These are phyloP conservation scores for Parastagonospora nodorum DNA, from an alignment of 2,329 filamentous ascomycete genomes.

Conservation along the genomic window DNA sequence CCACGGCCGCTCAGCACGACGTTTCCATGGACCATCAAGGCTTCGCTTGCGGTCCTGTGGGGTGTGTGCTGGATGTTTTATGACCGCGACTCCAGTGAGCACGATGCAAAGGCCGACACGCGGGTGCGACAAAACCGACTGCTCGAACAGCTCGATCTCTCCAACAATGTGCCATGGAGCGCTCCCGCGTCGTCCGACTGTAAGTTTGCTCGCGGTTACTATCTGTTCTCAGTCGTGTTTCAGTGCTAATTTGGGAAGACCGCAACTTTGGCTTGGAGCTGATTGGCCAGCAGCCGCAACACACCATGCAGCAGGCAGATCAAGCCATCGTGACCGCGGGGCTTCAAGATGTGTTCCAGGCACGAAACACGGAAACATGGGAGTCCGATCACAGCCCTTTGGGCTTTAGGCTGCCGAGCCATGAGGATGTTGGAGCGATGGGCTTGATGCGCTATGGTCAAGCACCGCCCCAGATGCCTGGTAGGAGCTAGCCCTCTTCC, in stretches of 20 bases:
- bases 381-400: conserved; percentile 27
- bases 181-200: conserved; percentile 39
- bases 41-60: conserved; percentile 51
- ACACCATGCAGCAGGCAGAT: conserved; percentile 30
- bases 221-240: conserved; percentile 21
- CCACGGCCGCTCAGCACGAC: conserved; percentile 45
- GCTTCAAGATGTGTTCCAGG: conserved; percentile 30
- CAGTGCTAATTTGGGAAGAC: conserved; percentile 40
- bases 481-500: conserved; percentile 25
- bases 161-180: conserved; percentile 21
- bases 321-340: conserved; percentile 18
- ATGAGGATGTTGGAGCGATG: conserved; percentile 14
- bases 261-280: conserved; percentile 36
- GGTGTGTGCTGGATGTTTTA: conserved; percentile 52
- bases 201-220: conserved; percentile 31
- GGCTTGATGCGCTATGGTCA: conserved; percentile 4
- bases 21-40: conserved; percentile 53
- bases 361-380: conserved; percentile 38
- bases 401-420: conserved; percentile 27
- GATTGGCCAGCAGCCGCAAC: conserved; percentile 35
- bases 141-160: conserved; percentile 31
- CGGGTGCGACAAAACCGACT: conserved; percentile 32
- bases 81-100: conserved; percentile 13
- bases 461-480: conserved; percentile 22
- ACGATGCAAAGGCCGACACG: conserved; percentile 13